Percentiles rank a stretch among this genome's conserved stretches.
phyloP scores from a whole-genome alignment of 768 basidiomycete genomes.

The Pisolithus albus region DNA sequence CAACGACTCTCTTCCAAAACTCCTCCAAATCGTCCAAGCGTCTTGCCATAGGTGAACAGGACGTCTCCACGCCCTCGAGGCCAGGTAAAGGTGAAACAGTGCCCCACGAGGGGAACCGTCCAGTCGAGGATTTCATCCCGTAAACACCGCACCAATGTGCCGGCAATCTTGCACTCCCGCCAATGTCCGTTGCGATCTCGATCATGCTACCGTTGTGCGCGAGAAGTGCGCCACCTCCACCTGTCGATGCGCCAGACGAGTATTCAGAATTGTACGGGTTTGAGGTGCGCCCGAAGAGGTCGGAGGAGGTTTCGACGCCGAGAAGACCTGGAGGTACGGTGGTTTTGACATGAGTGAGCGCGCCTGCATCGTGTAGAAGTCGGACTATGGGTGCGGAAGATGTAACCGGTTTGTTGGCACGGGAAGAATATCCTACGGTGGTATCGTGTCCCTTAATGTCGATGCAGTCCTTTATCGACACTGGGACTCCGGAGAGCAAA shows the following conservation, averaged over 20 bases:
- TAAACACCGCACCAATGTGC: slow-evolving; percentile 44
- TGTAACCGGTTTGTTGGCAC: slow-evolving; percentile 27
- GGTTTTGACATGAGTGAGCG: slow-evolving; percentile 36
- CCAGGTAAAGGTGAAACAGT: slow-evolving; percentile 29
- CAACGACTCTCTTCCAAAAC: slow-evolving; percentile 38
- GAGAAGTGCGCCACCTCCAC: slow-evolving; percentile 45
- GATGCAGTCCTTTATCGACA: slow-evolving; percentile 45
- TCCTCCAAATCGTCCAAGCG: slow-evolving; percentile 35
- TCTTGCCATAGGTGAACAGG: slow-evolving; percentile 37
- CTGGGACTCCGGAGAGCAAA: slow-evolving; percentile 39
- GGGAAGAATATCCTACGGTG: slow-evolving; percentile 38
- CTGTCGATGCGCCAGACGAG: slow-evolving; percentile 42
- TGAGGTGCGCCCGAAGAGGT: slow-evolving; percentile 40
- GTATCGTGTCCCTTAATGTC: slow-evolving; percentile 41
- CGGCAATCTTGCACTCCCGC: slow-evolving; percentile 45
- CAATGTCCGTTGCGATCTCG: slow-evolving; percentile 44
- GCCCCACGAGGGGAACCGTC: slow-evolving; percentile 34
- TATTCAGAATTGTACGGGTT: slow-evolving; percentile 42
- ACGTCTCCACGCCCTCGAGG: slow-evolving; percentile 30
- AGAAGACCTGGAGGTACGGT: slow-evolving; percentile 38
- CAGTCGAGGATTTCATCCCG: slow-evolving; percentile 31
- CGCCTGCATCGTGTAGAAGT: slow-evolving; percentile 37
- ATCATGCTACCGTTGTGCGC: slow-evolving; percentile 38
- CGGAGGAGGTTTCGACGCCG: slow-evolving; percentile 35
- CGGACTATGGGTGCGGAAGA: slow-evolving; percentile 34